These are phyloP conservation scores for Monilinia fructigena DNA, from an alignment of 2,329 filamentous ascomycete genomes.

Conservation along the genomic window DNA sequence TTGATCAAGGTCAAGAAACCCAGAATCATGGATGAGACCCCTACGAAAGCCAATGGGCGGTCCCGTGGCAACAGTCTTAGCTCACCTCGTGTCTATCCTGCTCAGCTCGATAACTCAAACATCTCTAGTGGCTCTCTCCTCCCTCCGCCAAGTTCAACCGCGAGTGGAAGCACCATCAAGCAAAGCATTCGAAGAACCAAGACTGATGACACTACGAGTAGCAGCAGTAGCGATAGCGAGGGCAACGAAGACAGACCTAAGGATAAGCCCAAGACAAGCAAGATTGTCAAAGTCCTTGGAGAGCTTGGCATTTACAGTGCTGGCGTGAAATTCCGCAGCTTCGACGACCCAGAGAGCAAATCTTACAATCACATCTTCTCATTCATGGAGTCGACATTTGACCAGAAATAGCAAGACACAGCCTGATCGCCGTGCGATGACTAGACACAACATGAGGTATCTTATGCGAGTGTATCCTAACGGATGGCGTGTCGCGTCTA, in stretches of 20 bases:
- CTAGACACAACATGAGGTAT: slow-evolving; percentile 87
- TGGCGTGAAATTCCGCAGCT: slow-evolving; percentile 79
- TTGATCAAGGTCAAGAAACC: slow-evolving; percentile 94
- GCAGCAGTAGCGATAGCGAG: slow-evolving; percentile 76
- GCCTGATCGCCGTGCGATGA: slow-evolving; percentile 73
- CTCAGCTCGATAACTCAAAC: slow-evolving; percentile 56
- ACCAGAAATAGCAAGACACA: slow-evolving; percentile 72
- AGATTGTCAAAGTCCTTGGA: slow-evolving; percentile 80
- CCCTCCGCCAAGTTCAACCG: slow-evolving; percentile 40
- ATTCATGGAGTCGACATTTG: slow-evolving; percentile 86
- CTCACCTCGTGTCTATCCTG: slow-evolving; percentile 68
- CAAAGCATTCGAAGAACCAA: slow-evolving; percentile 39
- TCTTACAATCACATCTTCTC: slow-evolving; percentile 94
- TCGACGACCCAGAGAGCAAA: slow-evolving; percentile 74
- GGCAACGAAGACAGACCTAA: slow-evolving; percentile 52
- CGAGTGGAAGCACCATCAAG: slow-evolving; percentile 26
- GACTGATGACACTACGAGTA: slow-evolving; percentile 56
- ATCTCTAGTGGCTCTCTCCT: slow-evolving; percentile 54
- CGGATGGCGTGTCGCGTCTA: slow-evolving; percentile 75
- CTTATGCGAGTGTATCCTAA: slow-evolving; percentile 94
- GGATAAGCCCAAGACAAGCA: slow-evolving; percentile 68
- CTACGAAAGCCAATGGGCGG: slow-evolving; percentile 50
- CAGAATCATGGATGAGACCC: slow-evolving; percentile 39
- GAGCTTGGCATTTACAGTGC: slow-evolving; percentile 77
- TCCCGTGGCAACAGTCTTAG: slow-evolving; percentile 70